Conservation (phyloP, 2,329 filamentous ascomycete species). For the Beauveria pseudobassiana region DNA sequence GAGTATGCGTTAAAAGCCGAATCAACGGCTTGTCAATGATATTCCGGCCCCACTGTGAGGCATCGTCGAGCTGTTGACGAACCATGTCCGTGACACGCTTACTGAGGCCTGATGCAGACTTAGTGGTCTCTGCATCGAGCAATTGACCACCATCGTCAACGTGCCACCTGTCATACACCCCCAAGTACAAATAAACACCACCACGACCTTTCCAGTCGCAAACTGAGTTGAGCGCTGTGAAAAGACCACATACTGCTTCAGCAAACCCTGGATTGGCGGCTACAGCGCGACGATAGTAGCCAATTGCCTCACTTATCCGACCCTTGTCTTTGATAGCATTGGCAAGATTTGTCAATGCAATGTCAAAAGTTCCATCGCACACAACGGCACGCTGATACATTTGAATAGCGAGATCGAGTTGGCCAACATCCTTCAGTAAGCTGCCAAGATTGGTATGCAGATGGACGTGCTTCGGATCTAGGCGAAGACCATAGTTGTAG, state of each 20-base stretch:
- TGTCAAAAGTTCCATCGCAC: conserved; percentile 93
- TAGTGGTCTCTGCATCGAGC: conserved; percentile 58
- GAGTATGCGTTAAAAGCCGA: conserved; percentile 39
- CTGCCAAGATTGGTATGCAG: conserved; percentile 95
- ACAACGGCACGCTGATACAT: conserved; percentile 96
- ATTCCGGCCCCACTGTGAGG: conserved; percentile 77
- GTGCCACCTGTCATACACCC: conserved; percentile 83
- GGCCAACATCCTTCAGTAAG: conserved; percentile 90
- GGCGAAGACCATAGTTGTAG: conserved; percentile 85
- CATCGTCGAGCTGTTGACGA: conserved; percentile 76
- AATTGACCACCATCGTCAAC: conserved; percentile 81
- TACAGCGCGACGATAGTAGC: conserved; percentile 86
- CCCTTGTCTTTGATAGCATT: conserved; percentile 98
- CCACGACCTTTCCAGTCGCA: conserved; percentile 91
- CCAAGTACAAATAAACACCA: conserved; percentile 67
- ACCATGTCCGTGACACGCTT: conserved; percentile 89
- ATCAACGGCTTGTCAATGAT: conserved; percentile 52
- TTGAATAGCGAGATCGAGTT: conserved; percentile 80
- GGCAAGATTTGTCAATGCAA: conserved; percentile 89
- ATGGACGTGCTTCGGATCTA: conserved; percentile 87
- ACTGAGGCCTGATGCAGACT: conserved; percentile 69
- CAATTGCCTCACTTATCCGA: conserved; percentile 82
- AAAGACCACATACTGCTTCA: conserved; percentile 91
- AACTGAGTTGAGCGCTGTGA: conserved; percentile 91
- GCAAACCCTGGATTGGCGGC: conserved; percentile 90